Conservation (phyloP, 768 basidiomycete genomes). For the Cystofilobasidium bisporidii region DNA sequence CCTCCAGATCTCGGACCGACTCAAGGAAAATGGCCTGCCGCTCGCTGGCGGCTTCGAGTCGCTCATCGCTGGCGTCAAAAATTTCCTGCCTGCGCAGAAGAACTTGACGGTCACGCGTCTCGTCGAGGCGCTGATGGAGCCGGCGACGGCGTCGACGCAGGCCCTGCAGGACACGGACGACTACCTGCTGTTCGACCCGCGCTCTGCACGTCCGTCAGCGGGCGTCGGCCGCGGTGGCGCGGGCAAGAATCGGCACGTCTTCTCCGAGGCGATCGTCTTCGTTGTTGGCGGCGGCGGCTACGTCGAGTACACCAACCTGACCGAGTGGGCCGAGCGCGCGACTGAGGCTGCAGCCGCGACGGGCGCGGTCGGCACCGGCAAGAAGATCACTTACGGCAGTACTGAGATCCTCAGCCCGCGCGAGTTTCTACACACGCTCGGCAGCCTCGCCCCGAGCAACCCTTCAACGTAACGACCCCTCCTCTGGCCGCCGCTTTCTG, state of each 20-base stretch:
- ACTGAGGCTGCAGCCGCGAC: conserved; percentile 25
- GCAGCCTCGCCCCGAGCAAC: conserved; percentile 2
- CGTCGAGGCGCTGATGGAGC: conserved; percentile 95
- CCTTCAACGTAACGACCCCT: not conserved
- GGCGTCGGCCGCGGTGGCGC: conserved; percentile 44
- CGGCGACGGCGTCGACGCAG: conserved; percentile 82
- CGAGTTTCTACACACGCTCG: conserved; percentile 54
- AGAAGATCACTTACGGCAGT: conserved; percentile 83
- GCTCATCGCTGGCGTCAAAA: conserved; percentile 92
- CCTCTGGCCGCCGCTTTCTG: too few species aligned
- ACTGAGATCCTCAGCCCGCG: conserved; percentile 89
- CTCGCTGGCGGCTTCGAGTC: conserved; percentile 61
- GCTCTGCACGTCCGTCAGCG: conserved; percentile 50
- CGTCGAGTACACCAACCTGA: conserved; percentile 91
- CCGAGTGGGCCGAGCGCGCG: conserved; percentile 77
- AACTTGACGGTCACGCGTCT: conserved; percentile 83
- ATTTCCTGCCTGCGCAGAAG: conserved; percentile 87
- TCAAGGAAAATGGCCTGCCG: conserved; percentile 72
- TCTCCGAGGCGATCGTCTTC: conserved; percentile 81
- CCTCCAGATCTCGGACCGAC: conserved; percentile 73
- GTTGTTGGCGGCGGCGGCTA: conserved; percentile 94
- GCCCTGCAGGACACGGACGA: conserved; percentile 95
- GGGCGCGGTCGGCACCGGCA: conserved; percentile 45
- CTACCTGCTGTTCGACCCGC: conserved; percentile 85
- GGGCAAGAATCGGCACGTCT: conserved; percentile 49